These are phyloP conservation scores for Calonectria ilicicola DNA, from an alignment of 2,329 filamentous ascomycete genomes.

Conservation along the genomic window DNA sequence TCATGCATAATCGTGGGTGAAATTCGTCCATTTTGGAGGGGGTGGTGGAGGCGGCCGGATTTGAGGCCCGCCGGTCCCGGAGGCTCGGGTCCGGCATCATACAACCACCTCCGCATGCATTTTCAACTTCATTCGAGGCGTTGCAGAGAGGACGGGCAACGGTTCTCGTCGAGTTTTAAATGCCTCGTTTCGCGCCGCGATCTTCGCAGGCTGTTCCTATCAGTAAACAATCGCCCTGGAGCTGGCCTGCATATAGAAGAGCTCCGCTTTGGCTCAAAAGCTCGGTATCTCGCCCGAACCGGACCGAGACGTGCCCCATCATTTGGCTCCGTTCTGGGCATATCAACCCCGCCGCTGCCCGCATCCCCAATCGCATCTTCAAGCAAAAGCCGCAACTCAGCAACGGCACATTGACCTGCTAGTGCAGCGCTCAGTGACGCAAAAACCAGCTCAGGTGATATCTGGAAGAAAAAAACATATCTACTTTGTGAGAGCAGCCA, in stretches of 20 bases:
- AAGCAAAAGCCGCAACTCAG: constrained; percentile 10
- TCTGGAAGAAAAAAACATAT: neutral
- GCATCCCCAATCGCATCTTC: neutral
- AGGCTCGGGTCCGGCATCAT: constrained; percentile 21
- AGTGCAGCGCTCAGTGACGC: neutral
- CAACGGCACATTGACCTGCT: neutral
- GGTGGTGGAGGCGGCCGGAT: constrained; percentile 29
- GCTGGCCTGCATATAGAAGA: neutral
- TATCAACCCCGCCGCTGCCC: constrained; percentile 18
- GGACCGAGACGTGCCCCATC: constrained; percentile 20
- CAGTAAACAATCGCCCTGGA: neutral
- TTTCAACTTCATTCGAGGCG: neutral
- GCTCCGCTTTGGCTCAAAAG: constrained; percentile 7
- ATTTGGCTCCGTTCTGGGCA: neutral
- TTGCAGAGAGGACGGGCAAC: neutral
- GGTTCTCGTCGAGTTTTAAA: neutral
- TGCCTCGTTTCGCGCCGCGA: neutral
- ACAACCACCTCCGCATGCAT: constrained; percentile 20
- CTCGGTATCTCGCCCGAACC: constrained; percentile 22
- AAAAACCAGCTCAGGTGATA: neutral
- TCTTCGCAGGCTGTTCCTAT: neutral
- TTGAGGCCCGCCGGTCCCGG: constrained; percentile 38
- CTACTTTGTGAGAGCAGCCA: neutral
- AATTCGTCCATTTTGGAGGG: neutral
- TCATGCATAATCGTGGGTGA: constrained; percentile 10